A percentile compares a stretch with the other conserved stretches of the same genome.
phyloP scores from a whole-genome alignment of 2,329 filamentous ascomycete genomes.

The Epichloe sylvatica region DNA sequence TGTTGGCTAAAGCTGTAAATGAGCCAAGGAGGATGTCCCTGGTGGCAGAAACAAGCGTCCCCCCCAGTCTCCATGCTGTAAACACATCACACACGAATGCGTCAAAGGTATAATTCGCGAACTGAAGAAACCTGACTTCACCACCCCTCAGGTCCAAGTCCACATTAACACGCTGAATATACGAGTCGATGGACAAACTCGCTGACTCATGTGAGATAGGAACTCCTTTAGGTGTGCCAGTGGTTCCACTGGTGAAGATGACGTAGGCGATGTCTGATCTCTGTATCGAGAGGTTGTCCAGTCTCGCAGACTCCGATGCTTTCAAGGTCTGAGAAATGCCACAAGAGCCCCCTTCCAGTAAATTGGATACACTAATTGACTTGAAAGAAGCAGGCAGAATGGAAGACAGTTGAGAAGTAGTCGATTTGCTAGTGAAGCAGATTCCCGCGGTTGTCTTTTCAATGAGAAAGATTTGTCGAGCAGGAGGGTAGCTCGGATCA shows the following conservation, averaged over 20 bases:
- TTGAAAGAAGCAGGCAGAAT: conserved; percentile 17
- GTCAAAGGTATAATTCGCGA: conserved; percentile 25
- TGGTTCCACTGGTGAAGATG: conserved; percentile 20
- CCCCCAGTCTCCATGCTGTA: conserved; percentile 46
- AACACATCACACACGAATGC: conserved; percentile 49
- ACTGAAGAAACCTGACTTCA: conserved; percentile 21
- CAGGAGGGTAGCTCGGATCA: conserved; percentile 23
- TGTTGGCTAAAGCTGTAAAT: conserved; percentile 36
- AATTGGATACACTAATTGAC: conserved; percentile 4
- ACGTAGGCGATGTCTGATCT: conserved; percentile 18
- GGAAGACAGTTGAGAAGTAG: conserved; percentile 9
- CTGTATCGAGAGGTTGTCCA: conserved; percentile 5
- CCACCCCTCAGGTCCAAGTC: conserved; percentile 4
- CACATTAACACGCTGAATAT: neutral
- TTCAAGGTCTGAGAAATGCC: neutral
- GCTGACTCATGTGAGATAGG: conserved; percentile 22
- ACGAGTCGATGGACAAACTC: conserved; percentile 12
- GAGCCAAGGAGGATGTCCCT: conserved; percentile 43
- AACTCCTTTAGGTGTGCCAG: conserved; percentile 23
- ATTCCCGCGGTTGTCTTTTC: conserved; percentile 18
- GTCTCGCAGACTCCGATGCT: neutral
- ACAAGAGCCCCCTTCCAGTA: neutral
- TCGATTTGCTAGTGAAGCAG: neutral
- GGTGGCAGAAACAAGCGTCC: conserved; percentile 42
- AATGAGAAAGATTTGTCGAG: conserved; percentile 24